Percentiles rank a stretch among this genome's conserved stretches.
Conservation (phyloP, 2,329 filamentous ascomycete genomes). For the Graphiopsis chlorocephala region DNA sequence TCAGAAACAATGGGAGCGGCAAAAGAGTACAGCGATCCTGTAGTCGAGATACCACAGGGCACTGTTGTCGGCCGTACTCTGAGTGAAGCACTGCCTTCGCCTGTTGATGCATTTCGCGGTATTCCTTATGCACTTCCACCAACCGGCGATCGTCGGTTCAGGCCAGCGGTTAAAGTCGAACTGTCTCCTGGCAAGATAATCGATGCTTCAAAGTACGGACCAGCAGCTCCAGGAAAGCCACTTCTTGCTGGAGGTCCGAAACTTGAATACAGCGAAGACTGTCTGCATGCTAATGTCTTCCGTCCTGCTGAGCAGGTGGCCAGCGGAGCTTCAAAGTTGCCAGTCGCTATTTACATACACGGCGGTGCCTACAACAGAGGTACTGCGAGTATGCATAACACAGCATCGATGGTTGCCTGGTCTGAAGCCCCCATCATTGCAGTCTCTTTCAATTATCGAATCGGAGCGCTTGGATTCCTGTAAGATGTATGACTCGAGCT, state of each 20-base stretch:
- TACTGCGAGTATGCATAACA: conserved; percentile 56
- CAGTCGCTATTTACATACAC: conserved; percentile 60
- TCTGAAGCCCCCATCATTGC: conserved; percentile 49
- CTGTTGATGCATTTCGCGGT: conserved; percentile 6
- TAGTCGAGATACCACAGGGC: background rate
- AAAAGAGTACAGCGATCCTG: background rate
- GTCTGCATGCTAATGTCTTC: conserved; percentile 59
- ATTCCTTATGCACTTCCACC: conserved; percentile 15
- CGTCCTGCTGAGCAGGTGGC: conserved; percentile 37
- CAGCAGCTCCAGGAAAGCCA: conserved; percentile 10
- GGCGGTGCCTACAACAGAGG: conserved; percentile 56
- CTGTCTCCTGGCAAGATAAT: background rate
- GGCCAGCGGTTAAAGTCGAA: conserved; percentile 2
- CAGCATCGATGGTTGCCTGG: conserved; percentile 60
- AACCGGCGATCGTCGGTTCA: conserved; percentile 7
- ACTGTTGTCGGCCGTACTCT: conserved; percentile 8
- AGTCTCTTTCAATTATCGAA: conserved; percentile 60
- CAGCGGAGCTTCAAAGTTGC: conserved; percentile 41
- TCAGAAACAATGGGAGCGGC: conserved; percentile 1
- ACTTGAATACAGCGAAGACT: conserved; percentile 48
- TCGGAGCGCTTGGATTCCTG: conserved; percentile 67
- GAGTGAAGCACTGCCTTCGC: background rate
- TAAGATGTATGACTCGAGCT: background rate
- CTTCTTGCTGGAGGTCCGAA: conserved; percentile 12
- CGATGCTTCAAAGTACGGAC: conserved; percentile 9